These are phyloP conservation scores for Choricystis sp. DNA, from an alignment of 139 green algal genomes.

Conservation along the genomic window DNA sequence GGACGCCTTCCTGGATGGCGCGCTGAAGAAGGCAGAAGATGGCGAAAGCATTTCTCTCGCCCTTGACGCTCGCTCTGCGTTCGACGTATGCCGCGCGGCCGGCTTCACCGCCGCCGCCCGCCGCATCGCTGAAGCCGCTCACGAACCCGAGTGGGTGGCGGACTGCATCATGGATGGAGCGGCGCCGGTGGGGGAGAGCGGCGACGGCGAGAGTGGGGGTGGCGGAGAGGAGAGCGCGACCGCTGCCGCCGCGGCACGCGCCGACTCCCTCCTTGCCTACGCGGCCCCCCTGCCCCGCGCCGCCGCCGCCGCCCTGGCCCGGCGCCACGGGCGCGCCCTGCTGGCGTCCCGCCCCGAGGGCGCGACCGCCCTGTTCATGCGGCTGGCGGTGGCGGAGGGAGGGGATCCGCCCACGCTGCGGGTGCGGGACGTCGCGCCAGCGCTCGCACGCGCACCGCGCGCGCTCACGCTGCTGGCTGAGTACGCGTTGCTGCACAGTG, in stretches of 20 bases:
- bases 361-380: constrained; percentile 69
- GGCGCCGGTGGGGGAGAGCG: too few species aligned
- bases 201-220: too few species aligned
- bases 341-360: constrained; percentile 36
- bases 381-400: constrained; percentile 20
- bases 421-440: too few species aligned
- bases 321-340: constrained; percentile 14
- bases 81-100: constrained; percentile 59
- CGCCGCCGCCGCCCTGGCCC: constrained; percentile 11
- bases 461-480: neutral
- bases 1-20: constrained; percentile 44
- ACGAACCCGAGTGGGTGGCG: constrained; percentile 48
- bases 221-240: neutral
- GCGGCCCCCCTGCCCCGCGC: constrained; percentile 29
- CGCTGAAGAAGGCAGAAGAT: constrained; percentile 1
- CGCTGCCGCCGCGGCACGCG: too few species aligned
- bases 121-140: constrained; percentile 44
- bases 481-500: too few species aligned
- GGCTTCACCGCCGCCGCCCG: constrained; percentile 84
- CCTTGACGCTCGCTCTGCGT: constrained; percentile 79
- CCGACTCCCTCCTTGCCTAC: constrained; percentile 55
- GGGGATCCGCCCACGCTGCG: too few species aligned
- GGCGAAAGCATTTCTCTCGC: constrained; percentile 6
- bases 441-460: too few species aligned
- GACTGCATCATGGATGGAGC: constrained; percentile 78